Conservation (phyloP, 2,329 filamentous ascomycete genomes). For the Leptodontidium sp. region DNA sequence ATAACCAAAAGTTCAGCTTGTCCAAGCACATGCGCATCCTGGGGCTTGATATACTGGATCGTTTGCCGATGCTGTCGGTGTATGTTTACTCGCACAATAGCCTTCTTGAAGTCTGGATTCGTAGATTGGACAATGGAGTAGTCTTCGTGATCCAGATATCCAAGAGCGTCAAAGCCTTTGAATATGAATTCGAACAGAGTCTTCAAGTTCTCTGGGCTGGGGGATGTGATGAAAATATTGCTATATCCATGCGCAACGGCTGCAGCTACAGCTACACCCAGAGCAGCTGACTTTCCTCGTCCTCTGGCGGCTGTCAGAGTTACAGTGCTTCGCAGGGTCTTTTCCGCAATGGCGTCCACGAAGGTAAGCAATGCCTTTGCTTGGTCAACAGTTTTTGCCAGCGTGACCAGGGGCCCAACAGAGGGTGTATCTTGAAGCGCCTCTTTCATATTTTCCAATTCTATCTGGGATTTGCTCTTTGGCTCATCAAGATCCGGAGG, state of each 20-base stretch:
- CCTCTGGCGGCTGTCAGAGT: constrained; percentile 93
- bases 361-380: constrained; percentile 97
- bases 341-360: constrained; percentile 94
- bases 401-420: constrained; percentile 81
- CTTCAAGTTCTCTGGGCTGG: constrained; percentile 97
- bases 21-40: constrained; percentile 93
- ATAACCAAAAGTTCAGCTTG: constrained; percentile 96
- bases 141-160: constrained; percentile 93
- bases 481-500: constrained; percentile 77
- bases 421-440: constrained; percentile 85
- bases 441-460: constrained; percentile 88
- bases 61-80: constrained; percentile 95
- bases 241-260: constrained; percentile 96
- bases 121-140: constrained; percentile 99
- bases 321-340: constrained; percentile 92
- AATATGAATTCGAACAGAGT: constrained; percentile 98
- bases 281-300: constrained; percentile 93
- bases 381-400: constrained; percentile 93
- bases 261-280: constrained; percentile 92
- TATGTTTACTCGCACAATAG: constrained; percentile 95
- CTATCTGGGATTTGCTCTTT: constrained; percentile 74
- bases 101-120: constrained; percentile 98
- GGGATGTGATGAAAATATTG: constrained; percentile 99
- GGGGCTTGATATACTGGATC: constrained; percentile 97
- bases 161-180: constrained; percentile 95